Conservation (phyloP, 2,329 filamentous ascomycete genomes). For the Exutisphaerella laricina region DNA sequence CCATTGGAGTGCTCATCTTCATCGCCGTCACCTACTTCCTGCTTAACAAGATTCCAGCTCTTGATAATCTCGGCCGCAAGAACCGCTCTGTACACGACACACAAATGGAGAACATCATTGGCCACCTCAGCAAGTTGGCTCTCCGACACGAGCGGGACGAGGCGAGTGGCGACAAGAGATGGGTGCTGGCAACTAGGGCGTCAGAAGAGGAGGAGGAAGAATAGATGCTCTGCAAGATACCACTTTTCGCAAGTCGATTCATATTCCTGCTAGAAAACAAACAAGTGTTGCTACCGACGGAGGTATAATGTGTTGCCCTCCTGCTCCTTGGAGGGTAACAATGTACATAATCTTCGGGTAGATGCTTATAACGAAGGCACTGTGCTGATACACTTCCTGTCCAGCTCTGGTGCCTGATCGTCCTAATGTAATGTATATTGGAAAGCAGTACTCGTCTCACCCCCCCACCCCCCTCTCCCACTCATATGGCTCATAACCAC, state of each 20-base stretch:
- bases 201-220: conserved; percentile 46
- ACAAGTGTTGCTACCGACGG: conserved; percentile 22
- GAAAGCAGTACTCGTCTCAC: too few relatives aligned
- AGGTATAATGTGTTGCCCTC: conserved; percentile 16
- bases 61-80: conserved; percentile 59
- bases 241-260: conserved; percentile 20
- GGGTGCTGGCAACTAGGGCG: conserved; percentile 41
- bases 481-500: too few relatives aligned
- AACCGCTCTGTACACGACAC: conserved; percentile 57
- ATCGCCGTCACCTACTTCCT: conserved; percentile 61
- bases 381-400: conserved; percentile 8
- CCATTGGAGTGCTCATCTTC: conserved; percentile 60
- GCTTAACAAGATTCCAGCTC: conserved; percentile 53
- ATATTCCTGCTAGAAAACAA: conserved; percentile 18
- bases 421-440: conserved; percentile 2
- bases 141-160: conserved; percentile 54
- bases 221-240: conserved; percentile 32
- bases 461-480: too few relatives aligned
- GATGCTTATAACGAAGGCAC: conserved; percentile 11
- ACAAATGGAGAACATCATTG: conserved; percentile 61
- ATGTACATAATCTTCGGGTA: conserved; percentile 21
- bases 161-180: conserved; percentile 40
- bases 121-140: conserved; percentile 58
- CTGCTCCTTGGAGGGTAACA: conserved; percentile 9
- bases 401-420: not conserved